Percentiles rank a stretch among this genome's conserved stretches.
These are phyloP conservation scores for Gremmenia infestans DNA, from an alignment of 2,329 filamentous ascomycete species.

Conservation along the genomic window DNA sequence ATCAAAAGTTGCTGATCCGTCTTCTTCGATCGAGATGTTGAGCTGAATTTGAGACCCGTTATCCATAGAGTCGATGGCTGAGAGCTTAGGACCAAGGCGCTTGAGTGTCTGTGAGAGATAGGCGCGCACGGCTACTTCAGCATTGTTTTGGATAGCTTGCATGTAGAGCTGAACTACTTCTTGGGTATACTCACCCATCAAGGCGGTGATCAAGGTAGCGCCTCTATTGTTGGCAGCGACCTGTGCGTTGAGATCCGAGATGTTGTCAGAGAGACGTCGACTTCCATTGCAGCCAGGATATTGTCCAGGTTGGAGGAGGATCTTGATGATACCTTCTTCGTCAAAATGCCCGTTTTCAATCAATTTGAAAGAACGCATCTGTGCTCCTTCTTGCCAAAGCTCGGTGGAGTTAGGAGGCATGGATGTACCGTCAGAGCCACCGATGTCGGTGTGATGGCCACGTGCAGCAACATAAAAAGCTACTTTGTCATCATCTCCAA, in stretches of 20 bases:
- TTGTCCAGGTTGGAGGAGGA: constrained; percentile 65
- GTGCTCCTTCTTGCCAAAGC: constrained; percentile 57
- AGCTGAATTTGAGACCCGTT: constrained; percentile 70
- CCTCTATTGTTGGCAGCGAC: constrained; percentile 79
- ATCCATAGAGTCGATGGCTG: constrained; percentile 51
- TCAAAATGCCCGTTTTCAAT: constrained; percentile 71
- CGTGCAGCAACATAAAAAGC: constrained; percentile 73
- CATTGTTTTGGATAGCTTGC: constrained; percentile 73
- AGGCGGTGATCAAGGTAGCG: constrained; percentile 63
- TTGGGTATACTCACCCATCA: constrained; percentile 71
- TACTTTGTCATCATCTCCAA: constrained; percentile 59
- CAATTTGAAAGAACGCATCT: constrained; percentile 59
- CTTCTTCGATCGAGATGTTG: constrained; percentile 63
- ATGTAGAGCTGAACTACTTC: constrained; percentile 75
- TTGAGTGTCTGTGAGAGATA: constrained; percentile 61
- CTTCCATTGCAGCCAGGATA: constrained; percentile 72
- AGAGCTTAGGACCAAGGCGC: constrained; percentile 57
- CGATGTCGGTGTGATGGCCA: constrained; percentile 79
- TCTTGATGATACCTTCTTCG: constrained; percentile 64
- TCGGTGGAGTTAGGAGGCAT: constrained; percentile 72
- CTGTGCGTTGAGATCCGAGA: constrained; percentile 79
- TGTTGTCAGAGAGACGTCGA: constrained; percentile 70
- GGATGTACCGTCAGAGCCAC: constrained; percentile 71
- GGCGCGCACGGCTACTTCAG: constrained; percentile 62
- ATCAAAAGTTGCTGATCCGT: constrained; percentile 70